These are phyloP conservation scores for Penicillium subrubescens DNA, from an alignment of 495 filamentous ascomycete species.

Conservation along the genomic window DNA sequence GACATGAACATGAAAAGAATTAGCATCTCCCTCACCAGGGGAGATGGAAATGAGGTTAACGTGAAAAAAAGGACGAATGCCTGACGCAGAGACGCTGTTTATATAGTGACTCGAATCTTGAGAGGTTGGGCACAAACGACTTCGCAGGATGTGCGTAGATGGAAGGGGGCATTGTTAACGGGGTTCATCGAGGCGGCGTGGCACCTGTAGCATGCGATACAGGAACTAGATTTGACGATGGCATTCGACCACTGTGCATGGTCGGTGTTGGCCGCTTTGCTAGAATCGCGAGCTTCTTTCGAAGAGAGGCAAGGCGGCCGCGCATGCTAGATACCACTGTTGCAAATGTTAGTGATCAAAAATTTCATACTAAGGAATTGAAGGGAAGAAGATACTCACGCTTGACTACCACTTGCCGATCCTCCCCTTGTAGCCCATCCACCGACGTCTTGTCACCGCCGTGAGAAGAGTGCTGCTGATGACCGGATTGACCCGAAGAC, in stretches of 20 bases:
- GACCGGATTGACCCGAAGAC: slow-evolving; percentile 34
- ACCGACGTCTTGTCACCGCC: slow-evolving; percentile 45
- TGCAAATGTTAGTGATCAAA: slow-evolving; percentile 26
- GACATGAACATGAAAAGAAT: slow-evolving; percentile 19
- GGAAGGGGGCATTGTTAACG: background rate
- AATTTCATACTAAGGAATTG: background rate
- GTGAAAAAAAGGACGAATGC: background rate
- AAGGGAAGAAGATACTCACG: slow-evolving; percentile 49
- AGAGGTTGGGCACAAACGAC: slow-evolving; percentile 1
- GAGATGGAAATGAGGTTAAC: background rate
- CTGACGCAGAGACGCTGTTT: background rate
- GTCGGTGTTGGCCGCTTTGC: slow-evolving; percentile 50
- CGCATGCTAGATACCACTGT: slow-evolving; percentile 64
- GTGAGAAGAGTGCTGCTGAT: slow-evolving; percentile 24
- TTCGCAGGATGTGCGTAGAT: slow-evolving; percentile 23
- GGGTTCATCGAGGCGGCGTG: slow-evolving; percentile 33
- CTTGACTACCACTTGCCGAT: slow-evolving; percentile 71
- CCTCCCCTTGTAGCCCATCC: slow-evolving; percentile 68
- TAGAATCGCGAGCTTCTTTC: slow-evolving; percentile 59
- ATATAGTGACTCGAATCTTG: background rate
- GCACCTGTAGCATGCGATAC: slow-evolving; percentile 33
- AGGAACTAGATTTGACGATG: slow-evolving; percentile 35
- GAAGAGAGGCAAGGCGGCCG: slow-evolving; percentile 53
- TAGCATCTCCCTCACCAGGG: slow-evolving; percentile 10
- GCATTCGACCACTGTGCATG: slow-evolving; percentile 28